Conservation (phyloP, 1,139 yeast species). For the Martiniozyma asiatica region DNA sequence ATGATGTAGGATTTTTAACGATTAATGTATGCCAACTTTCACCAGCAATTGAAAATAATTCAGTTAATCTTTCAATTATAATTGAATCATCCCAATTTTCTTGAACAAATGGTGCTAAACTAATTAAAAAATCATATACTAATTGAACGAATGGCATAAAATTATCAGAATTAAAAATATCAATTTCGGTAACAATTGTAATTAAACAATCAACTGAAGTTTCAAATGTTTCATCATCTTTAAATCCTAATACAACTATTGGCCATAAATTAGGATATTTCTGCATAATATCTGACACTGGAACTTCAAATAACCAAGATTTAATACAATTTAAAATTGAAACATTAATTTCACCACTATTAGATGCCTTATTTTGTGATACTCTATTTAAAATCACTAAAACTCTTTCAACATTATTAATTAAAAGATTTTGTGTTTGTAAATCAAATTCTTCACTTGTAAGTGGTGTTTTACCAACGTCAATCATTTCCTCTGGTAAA, state of each 20-base stretch:
- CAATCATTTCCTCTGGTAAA: constrained; percentile 83
- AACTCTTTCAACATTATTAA: constrained; percentile 58
- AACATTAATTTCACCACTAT: constrained; percentile 19
- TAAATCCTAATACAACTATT: constrained; percentile 57
- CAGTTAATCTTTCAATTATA: constrained; percentile 56
- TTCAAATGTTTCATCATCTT: constrained; percentile 61
- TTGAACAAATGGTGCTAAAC: constrained; percentile 39
- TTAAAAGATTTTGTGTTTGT: constrained; percentile 52
- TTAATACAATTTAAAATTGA: constrained; percentile 65
- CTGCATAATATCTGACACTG: constrained; percentile 42
- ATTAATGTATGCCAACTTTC: constrained; percentile 90
- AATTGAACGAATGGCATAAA: constrained; percentile 54
- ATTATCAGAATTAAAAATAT: constrained; percentile 20
- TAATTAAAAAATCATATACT: constrained; percentile 55
- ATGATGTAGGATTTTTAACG: constrained; percentile 60
- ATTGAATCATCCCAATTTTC: constrained; percentile 53
- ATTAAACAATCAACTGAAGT: constrained; percentile 80
- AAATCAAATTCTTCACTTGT: constrained; percentile 68
- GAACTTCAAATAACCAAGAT: constrained; percentile 84
- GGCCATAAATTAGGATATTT: constrained; percentile 46
- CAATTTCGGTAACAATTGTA: constrained; percentile 68
- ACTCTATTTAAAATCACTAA: constrained; percentile 46
- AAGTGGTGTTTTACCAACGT: constrained; percentile 63
- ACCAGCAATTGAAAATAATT: constrained; percentile 84
- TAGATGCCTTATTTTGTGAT: constrained; percentile 26